Evolutionary conservation across 352 stramenopile genomes (phyloP).

Genomic region (Phytophthora rubi): DNA sequence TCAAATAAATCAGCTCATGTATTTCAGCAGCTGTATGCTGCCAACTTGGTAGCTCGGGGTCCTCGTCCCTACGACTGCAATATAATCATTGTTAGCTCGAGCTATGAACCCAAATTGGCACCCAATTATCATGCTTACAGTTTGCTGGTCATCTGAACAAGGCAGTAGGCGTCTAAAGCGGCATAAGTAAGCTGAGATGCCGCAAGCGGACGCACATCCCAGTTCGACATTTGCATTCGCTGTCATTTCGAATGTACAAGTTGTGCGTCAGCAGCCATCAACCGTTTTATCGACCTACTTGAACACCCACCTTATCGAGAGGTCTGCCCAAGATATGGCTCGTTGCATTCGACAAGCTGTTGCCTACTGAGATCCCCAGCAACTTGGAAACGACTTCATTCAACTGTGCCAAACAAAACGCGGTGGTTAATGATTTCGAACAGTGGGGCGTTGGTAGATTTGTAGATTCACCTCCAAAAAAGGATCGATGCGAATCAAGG

Average conservation of each 20-base stretch:
- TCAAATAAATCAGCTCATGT: conserved; percentile 30
- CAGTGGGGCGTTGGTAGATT: not conserved
- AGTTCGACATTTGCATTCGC: conserved; percentile 80
- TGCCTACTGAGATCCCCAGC: conserved; percentile 45
- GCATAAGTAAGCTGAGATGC: conserved; percentile 58
- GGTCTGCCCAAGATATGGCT: conserved; percentile 52
- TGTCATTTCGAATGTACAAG: conserved; percentile 11
- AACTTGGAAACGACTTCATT: conserved; percentile 44
- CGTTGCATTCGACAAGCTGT: conserved; percentile 68
- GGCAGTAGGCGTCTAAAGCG: conserved; percentile 65
- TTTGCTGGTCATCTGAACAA: conserved; percentile 58
- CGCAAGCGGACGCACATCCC: conserved; percentile 65
- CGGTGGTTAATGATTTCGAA: not conserved
- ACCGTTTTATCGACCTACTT: not conserved
- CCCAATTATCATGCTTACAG: conserved; percentile 42
- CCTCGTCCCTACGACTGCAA: conserved; percentile 15
- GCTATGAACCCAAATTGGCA: not conserved
- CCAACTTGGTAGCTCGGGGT: conserved; percentile 32
- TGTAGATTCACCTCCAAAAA: conserved; percentile 54
- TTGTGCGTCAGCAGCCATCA: not conserved
- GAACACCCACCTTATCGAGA: conserved; percentile 59
- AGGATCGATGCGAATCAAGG: conserved; percentile 42
- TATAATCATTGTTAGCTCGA: not conserved
- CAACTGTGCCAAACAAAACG: conserved; percentile 30
- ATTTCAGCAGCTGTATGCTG: conserved; percentile 30